These are phyloP conservation scores for Filobasidium wieringae DNA, from an alignment of 768 basidiomycete genomes.

Conservation along the genomic window DNA sequence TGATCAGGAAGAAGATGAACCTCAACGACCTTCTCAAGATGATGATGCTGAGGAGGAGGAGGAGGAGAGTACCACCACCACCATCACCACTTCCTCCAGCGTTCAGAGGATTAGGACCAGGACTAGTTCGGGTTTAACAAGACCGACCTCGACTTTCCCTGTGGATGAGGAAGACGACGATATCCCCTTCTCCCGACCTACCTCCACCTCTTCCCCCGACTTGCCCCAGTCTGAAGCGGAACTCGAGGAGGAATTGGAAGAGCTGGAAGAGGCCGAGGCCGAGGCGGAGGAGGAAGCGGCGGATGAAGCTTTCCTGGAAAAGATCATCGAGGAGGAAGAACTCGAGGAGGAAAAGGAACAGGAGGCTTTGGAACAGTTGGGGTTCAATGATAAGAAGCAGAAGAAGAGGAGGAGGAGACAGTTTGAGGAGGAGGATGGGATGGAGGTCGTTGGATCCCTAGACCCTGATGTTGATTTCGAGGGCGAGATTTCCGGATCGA, in stretches of 20 bases:
- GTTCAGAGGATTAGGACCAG: not conserved
- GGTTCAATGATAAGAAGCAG: not conserved
- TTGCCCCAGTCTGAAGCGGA: not conserved
- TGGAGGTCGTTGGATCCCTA: constrained; percentile 5
- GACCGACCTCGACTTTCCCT: not conserved
- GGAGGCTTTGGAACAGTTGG: not conserved
- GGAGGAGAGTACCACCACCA: not conserved
- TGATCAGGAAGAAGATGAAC: not conserved
- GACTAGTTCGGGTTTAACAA: not conserved
- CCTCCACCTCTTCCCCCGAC: not conserved
- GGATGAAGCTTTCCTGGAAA: constrained; percentile 9
- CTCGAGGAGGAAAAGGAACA: not conserved
- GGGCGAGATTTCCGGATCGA: not conserved
- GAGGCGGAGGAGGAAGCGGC: constrained; percentile 2
- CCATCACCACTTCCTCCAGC: not conserved
- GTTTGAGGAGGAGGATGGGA: constrained; percentile 11
- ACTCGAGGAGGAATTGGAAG: constrained; percentile 6
- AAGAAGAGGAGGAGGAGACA: not conserved
- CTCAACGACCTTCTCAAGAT: not conserved
- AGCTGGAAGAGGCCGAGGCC: not conserved
- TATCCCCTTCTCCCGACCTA: not conserved
- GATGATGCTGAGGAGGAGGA: not conserved
- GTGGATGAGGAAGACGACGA: not conserved
- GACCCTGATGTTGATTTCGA: constrained; percentile 9
- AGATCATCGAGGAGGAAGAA: not conserved